phyloP scores from a whole-genome alignment of 176 grass and related monocot species.

The Tuctoria greenei region DNA sequence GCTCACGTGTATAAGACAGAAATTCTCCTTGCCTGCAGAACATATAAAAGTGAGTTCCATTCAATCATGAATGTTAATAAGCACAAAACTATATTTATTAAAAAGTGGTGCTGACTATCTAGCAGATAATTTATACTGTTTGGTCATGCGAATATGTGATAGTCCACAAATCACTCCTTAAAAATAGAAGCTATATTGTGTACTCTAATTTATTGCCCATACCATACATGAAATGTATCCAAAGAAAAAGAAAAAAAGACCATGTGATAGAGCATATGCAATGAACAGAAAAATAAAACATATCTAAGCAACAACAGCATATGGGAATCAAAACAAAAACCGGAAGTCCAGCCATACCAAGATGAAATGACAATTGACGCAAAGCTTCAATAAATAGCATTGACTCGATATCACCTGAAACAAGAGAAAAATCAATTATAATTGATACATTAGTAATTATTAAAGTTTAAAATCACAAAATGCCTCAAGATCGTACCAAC shows the following conservation, averaged over 20 bases:
- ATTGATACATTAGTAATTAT: slow-evolving; percentile 1
- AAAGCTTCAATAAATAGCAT: slow-evolving; percentile 99
- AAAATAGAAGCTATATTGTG: neutral
- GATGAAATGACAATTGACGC: slow-evolving; percentile 92
- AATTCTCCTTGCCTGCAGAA: slow-evolving; percentile 88
- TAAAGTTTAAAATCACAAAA: neutral
- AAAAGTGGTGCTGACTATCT: neutral
- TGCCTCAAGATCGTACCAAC: slow-evolving; percentile 58
- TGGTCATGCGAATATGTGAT: neutral
- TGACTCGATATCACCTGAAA: slow-evolving; percentile 98
- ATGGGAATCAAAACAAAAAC: neutral
- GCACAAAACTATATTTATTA: neutral
- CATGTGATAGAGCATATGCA: neutral
- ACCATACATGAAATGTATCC: slow-evolving; percentile 4
- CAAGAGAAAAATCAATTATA: slow-evolving; percentile 23
- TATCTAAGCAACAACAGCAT: neutral
- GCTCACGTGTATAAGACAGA: slow-evolving; percentile 98
- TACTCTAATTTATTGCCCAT: slow-evolving; percentile 11
- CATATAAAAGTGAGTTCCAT: slow-evolving; percentile 20
- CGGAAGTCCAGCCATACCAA: slow-evolving; percentile 57
- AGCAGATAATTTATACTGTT: neutral
- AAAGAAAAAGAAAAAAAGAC: neutral
- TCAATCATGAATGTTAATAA: slow-evolving; percentile 2
- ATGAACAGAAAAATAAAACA: neutral
- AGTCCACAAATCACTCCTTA: neutral